Conservation (phyloP, 345 rosid species). For the Camelina hispida region DNA sequence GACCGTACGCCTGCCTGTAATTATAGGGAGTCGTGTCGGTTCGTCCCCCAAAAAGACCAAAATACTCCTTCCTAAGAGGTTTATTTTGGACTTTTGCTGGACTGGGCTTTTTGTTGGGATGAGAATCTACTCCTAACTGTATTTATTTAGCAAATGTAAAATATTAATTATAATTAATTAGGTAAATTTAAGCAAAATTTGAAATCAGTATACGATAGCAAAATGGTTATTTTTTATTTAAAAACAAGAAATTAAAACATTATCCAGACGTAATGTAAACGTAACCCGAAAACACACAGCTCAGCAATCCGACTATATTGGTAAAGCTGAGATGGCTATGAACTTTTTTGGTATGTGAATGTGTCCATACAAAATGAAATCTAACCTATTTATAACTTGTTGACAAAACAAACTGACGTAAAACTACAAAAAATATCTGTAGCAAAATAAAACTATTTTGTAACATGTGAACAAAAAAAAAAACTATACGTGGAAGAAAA, state of each 20-base stretch:
- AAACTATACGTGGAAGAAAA: not conserved
- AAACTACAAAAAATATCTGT: not conserved
- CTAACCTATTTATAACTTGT: not conserved
- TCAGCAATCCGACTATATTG: not conserved
- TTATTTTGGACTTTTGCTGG: too few species aligned
- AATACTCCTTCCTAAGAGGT: too few species aligned
- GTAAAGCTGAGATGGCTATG: conserved; percentile 16
- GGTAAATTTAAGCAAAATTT: too few species aligned
- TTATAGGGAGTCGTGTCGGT: too few species aligned
- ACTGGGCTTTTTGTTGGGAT: too few species aligned
- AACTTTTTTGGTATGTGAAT: not conserved
- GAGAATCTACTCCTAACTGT: too few species aligned
- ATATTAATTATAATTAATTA: not conserved
- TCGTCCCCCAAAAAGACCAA: too few species aligned
- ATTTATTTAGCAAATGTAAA: not conserved
- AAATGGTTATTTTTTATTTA: not conserved
- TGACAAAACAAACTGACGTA: not conserved
- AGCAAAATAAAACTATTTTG: not conserved
- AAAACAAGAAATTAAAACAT: not conserved
- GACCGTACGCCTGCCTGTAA: too few species aligned
- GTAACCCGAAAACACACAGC: not conserved
- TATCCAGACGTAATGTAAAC: not conserved
- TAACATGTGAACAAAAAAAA: not conserved
- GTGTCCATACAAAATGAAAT: not conserved
- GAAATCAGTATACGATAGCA: not conserved